phyloP scores from a whole-genome alignment of 805 yeast species.

The Starmerella potacharoeniae region DNA sequence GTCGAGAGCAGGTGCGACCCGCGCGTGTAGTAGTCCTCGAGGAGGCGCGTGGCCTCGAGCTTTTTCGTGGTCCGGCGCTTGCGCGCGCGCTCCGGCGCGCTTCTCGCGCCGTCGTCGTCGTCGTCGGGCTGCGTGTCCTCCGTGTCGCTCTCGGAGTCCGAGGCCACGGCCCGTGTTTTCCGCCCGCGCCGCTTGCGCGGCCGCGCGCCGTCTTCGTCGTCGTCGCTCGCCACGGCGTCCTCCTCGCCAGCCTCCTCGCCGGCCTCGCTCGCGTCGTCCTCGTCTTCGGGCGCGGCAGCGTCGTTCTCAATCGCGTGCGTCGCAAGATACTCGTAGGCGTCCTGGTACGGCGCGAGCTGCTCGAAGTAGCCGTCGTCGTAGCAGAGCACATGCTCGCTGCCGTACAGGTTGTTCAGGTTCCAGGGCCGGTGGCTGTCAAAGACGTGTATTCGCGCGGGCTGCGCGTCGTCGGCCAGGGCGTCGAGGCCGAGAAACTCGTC shows the following conservation, averaged over 20 bases:
- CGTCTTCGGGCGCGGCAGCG: conserved; percentile 8
- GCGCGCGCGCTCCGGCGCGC: conserved; percentile 8
- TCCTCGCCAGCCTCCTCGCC: not conserved
- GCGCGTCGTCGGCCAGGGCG: conserved; percentile 18
- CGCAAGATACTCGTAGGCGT: conserved; percentile 43
- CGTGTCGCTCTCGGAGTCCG: conserved; percentile 19
- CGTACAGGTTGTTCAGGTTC: conserved; percentile 87
- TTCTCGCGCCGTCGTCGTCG: conserved; percentile 1
- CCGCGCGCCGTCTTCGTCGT: not conserved
- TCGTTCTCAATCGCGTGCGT: conserved; percentile 26
- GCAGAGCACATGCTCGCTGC: conserved; percentile 61
- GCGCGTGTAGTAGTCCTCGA: conserved; percentile 70
- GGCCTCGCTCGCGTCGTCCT: conserved; percentile 12
- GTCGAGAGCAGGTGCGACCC: conserved; percentile 74
- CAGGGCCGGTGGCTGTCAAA: conserved; percentile 93
- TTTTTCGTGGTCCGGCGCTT: conserved; percentile 15
- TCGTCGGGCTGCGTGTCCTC: conserved; percentile 18
- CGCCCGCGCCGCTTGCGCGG: conserved; percentile 12
- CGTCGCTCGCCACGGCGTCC: not conserved
- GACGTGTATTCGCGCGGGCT: conserved; percentile 51
- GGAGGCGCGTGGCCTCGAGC: conserved; percentile 33
- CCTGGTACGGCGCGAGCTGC: conserved; percentile 43
- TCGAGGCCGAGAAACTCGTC: conserved; percentile 40
- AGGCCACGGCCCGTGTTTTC: conserved; percentile 3
- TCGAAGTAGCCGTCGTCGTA: conserved; percentile 78